These are phyloP conservation scores for Rhizopus stolonifer DNA, from an alignment of 371 early-diverging fungal species.

Conservation along the genomic window DNA sequence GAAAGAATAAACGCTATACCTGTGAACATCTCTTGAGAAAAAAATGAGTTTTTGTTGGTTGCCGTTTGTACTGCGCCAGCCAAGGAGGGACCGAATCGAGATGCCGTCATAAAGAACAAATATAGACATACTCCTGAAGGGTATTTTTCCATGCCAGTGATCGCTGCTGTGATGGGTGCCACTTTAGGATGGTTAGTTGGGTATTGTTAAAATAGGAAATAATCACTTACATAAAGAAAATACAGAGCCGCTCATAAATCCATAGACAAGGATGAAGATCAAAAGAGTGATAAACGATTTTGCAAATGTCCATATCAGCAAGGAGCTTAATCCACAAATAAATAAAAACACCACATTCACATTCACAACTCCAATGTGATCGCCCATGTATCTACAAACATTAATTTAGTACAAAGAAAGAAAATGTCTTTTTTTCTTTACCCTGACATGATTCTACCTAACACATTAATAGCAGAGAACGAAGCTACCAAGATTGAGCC, in stretches of 20 bases:
- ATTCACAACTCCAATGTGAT: constrained; percentile 61
- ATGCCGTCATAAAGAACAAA: constrained; percentile 31
- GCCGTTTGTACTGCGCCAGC: constrained; percentile 38
- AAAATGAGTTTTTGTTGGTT: constrained; percentile 27
- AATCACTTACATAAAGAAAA: constrained; percentile 27
- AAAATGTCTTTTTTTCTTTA: constrained; percentile 6
- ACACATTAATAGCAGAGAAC: constrained; percentile 36
- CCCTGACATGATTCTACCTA: constrained; percentile 39
- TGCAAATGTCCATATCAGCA: constrained; percentile 66
- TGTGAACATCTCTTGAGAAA: constrained; percentile 38
- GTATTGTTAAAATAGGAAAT: background rate
- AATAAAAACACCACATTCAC: constrained; percentile 49
- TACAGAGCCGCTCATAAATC: constrained; percentile 59
- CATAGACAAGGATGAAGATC: constrained; percentile 59
- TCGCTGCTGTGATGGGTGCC: constrained; percentile 40
- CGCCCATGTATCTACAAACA: constrained; percentile 30
- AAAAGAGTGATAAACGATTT: constrained; percentile 41
- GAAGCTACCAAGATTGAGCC: constrained; percentile 33
- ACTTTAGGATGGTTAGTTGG: constrained; percentile 23
- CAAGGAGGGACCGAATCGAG: constrained; percentile 37
- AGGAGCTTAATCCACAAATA: constrained; percentile 45
- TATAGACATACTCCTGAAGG: constrained; percentile 42
- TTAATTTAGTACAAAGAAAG: background rate
- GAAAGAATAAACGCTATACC: constrained; percentile 33
- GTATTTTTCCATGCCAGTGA: constrained; percentile 38